These are phyloP conservation scores for Apiotrichum porosum DNA, from an alignment of 1,284 basidiomycete genomes.

Conservation along the genomic window DNA sequence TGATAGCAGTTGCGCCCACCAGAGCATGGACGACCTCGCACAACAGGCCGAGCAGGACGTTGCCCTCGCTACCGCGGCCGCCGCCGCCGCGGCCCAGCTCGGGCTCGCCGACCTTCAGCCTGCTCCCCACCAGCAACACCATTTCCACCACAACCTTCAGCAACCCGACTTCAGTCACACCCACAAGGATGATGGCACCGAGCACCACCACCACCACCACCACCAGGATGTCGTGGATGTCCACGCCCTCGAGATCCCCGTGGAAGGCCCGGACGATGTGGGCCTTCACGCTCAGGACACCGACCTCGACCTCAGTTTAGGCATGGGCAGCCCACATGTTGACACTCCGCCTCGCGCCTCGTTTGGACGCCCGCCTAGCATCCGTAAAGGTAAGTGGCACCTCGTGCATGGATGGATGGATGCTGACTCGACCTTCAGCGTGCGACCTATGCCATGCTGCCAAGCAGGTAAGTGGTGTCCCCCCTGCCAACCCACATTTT, in stretches of 20 bases:
- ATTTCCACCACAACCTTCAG: slow-evolving; percentile 36
- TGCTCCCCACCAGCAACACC: slow-evolving; percentile 16
- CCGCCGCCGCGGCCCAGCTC: slow-evolving; percentile 30
- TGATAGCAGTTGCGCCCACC: too few species aligned
- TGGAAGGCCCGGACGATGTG: slow-evolving; percentile 14
- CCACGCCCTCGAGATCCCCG: slow-evolving; percentile 18
- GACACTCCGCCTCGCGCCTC: slow-evolving; percentile 5
- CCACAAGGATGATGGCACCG: slow-evolving; percentile 21
- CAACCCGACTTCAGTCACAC: slow-evolving; percentile 39
- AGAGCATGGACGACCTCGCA: slow-evolving; percentile 15
- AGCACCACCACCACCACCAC: slow-evolving; percentile 3
- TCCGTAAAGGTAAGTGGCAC: slow-evolving; percentile 35
- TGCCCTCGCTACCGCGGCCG: slow-evolving; percentile 38
- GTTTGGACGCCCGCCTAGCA: slow-evolving; percentile 39
- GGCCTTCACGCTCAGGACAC: slow-evolving; percentile 11
- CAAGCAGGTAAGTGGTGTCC: slow-evolving; percentile 33
- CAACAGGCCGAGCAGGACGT: slow-evolving; percentile 37
- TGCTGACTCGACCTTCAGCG: slow-evolving; percentile 22
- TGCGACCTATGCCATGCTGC: slow-evolving; percentile 47
- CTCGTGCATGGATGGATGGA: not conserved
- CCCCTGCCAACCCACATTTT: not conserved
- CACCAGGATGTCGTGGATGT: slow-evolving; percentile 10
- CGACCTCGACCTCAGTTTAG: slow-evolving; percentile 32
- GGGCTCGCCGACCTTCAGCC: slow-evolving; percentile 22
- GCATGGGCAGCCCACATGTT: slow-evolving; percentile 12